Conservation (phyloP, 768 basidiomycete genomes). For the Vararia minispora region DNA sequence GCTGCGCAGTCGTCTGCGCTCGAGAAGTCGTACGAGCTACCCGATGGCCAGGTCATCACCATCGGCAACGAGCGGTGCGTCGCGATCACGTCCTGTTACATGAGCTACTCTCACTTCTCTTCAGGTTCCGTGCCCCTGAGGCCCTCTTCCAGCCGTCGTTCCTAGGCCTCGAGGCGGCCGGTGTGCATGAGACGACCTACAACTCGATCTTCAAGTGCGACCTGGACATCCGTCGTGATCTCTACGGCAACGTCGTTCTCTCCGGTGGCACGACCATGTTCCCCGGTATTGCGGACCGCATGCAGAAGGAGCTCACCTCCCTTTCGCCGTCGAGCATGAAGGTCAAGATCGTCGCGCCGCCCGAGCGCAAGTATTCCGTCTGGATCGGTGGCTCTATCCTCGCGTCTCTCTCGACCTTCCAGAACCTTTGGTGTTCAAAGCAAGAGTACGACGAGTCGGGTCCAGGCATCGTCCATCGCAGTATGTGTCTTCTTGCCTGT, state of each 20-base stretch:
- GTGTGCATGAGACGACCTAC: conserved; percentile 81
- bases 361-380: conserved; percentile 63
- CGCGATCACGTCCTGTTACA: background rate
- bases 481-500: conserved; percentile 11
- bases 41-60: conserved; percentile 57
- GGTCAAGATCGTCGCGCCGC: conserved; percentile 58
- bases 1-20: conserved; percentile 53
- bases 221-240: conserved; percentile 43
- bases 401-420: conserved; percentile 54
- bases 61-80: conserved; percentile 79
- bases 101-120: background rate
- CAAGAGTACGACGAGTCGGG: conserved; percentile 52
- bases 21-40: conserved; percentile 65
- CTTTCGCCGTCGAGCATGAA: conserved; percentile 60
- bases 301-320: conserved; percentile 63
- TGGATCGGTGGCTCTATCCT: conserved; percentile 42
- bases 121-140: conserved; percentile 77
- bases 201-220: conserved; percentile 81
- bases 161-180: conserved; percentile 64
- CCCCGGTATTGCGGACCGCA: conserved; percentile 54
- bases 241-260: conserved; percentile 48
- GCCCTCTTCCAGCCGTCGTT: conserved; percentile 90
- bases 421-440: conserved; percentile 55
- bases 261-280: conserved; percentile 55
- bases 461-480: conserved; percentile 40